These are phyloP conservation scores for Puccinia sorghi DNA, from an alignment of 1,284 basidiomycete genomes.

Conservation along the genomic window DNA sequence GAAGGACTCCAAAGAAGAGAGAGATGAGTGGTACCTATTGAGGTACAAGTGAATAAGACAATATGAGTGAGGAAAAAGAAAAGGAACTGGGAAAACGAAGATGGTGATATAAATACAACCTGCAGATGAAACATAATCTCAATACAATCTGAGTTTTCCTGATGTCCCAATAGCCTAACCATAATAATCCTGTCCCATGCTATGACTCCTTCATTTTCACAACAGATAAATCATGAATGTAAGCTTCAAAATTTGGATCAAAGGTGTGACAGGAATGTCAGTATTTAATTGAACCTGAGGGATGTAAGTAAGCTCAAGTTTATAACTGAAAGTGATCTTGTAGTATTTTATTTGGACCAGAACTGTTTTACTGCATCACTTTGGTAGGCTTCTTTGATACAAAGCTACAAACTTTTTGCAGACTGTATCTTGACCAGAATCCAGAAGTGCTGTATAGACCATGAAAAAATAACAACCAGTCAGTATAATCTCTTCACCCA, in stretches of 20 bases:
- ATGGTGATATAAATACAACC: no score
- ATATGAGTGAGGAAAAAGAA: no score
- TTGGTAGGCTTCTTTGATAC: neutral
- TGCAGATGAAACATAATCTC: no score
- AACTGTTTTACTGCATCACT: neutral
- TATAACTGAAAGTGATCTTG: conserved; percentile 27
- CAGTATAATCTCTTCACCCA: neutral
- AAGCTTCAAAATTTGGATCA: neutral
- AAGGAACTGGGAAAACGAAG: no score
- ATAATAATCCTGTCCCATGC: no score
- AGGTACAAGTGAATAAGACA: no score
- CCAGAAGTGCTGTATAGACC: neutral
- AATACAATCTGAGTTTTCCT: no score
- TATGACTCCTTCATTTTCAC: no score
- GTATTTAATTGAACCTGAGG: neutral
- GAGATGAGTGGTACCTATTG: no score
- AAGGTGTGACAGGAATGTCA: neutral
- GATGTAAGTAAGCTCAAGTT: neutral
- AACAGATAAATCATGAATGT: no score
- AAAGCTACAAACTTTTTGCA: conserved; percentile 5
- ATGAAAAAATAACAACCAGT: neutral
- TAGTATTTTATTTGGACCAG: conserved; percentile 13
- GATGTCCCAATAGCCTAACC: no score
- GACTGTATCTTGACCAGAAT: conserved; percentile 9
- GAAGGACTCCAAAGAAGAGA: no score